Conservation (phyloP, 306 rosid genomes). For the Sphenostylis stenocarpa region DNA sequence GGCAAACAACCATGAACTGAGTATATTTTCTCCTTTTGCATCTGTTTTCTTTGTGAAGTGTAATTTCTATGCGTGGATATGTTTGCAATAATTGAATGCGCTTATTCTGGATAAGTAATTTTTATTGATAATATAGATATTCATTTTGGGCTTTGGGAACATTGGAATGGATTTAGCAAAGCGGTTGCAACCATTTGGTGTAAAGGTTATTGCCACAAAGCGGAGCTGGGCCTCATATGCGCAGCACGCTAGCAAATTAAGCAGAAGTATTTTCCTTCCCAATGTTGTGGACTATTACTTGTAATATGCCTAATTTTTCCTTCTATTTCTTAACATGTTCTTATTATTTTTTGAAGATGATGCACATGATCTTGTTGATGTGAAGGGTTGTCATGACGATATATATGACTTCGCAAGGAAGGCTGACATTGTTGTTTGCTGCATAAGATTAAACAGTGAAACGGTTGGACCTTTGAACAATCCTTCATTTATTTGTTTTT, state of each 20-base stretch:
- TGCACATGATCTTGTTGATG: constrained; percentile 57
- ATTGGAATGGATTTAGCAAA: constrained; percentile 80
- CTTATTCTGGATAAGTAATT: background rate
- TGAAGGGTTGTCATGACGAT: constrained; percentile 73
- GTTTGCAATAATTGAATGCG: constrained; percentile 1
- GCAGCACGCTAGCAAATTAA: constrained; percentile 24
- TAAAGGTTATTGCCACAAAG: constrained; percentile 83
- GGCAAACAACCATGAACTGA: background rate
- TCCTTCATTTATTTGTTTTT: constrained; percentile 3
- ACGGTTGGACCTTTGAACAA: constrained; percentile 52
- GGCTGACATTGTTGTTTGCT: constrained; percentile 89
- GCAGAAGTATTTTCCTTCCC: constrained; percentile 35
- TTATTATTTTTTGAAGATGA: constrained; percentile 44
- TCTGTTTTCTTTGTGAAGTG: background rate
- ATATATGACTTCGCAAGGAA: constrained; percentile 67
- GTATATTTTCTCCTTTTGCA: background rate
- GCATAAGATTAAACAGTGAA: constrained; percentile 63
- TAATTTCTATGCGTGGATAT: constrained; percentile 1
- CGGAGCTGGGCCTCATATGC: constrained; percentile 66
- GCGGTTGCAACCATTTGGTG: constrained; percentile 85
- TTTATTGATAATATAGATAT: constrained; percentile 51
- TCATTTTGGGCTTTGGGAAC: constrained; percentile 86
- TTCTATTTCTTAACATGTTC: constrained; percentile 3
- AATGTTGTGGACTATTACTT: constrained; percentile 21
- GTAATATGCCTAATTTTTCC: constrained; percentile 13